Base-by-base conservation (phyloP, 495 filamentous ascomycete genomes). In the Cercophora sp. region DNA sequence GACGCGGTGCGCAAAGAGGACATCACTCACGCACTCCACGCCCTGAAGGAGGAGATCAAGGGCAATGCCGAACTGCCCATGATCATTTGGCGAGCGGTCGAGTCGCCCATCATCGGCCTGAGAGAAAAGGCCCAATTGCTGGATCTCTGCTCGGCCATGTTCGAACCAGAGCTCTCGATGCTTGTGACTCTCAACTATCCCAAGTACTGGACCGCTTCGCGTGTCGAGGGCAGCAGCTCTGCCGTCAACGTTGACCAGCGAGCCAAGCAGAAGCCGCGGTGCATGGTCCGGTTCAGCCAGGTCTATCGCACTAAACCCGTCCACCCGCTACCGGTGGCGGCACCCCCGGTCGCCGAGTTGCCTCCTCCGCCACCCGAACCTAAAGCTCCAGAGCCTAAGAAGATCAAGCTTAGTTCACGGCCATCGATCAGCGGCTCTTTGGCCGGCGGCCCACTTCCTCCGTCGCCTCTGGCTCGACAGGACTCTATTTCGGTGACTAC, bases 71-170 rank as follows among this genome's bases (percentile, higher is more conserved):
- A 71, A 2, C 63, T 97, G 45, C 83, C 85, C 56, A 70, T 80
- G 10, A 80, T 82, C n/a, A 69, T 96, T 13, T 94, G 90, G 88
- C 72, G 76, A 43, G 90, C 90, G 16, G 77, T 89, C 40, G 82
- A 84, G 32, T 92, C 90, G 0, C 73, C 79, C 0, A 61, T 64
- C 25, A 78, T 89, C 48, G 81, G 82, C 6, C 54, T 88, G 2
- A 63, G 78, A n/a, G 91, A 97, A 62, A 77, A 91, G 25, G 73
- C 77, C n/a, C 84, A 88, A 42, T 70, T 96, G 2, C 70, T 87
- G 16, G 88, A 94, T 54, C 73, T 96, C 34, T 92, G 88, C 62
- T 72, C 70, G 11, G 68, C 89, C 20, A 72, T 98, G 49, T 93
- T 88, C 55, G 80, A 85, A 10, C 72, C 85, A 0, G 73, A 83